Evolutionary conservation across 2,329 filamentous ascomycete genomes (phyloP).

Genomic region (Nemania sp.): DNA sequence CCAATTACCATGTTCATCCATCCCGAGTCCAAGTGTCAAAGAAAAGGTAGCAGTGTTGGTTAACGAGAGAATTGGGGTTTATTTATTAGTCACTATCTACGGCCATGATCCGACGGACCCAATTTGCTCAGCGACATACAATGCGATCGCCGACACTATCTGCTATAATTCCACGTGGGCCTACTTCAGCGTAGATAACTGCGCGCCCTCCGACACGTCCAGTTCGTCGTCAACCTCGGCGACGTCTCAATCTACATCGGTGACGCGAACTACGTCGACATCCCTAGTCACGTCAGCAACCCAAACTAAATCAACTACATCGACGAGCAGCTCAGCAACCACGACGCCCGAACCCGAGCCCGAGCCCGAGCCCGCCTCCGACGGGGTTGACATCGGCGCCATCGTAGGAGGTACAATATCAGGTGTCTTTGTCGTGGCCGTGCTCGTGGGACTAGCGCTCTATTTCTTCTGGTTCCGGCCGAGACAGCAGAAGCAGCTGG

Average conservation of each 20-base stretch:
- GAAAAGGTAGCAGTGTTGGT: neutral
- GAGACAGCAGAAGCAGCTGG: slow-evolving; percentile 16
- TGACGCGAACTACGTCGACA: neutral
- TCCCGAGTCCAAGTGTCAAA: neutral
- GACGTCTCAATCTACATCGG: neutral
- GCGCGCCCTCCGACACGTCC: neutral
- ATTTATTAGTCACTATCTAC: slow-evolving; percentile 26
- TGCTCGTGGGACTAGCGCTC: slow-evolving; percentile 2
- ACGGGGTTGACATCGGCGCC: slow-evolving; percentile 14
- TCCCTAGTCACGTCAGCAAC: neutral
- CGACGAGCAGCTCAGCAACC: neutral
- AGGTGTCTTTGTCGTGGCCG: slow-evolving; percentile 13
- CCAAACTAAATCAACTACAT: neutral
- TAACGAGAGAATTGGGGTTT: slow-evolving; percentile 12
- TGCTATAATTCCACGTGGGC: slow-evolving; percentile 23
- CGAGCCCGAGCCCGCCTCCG: neutral
- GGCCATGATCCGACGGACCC: slow-evolving; percentile 13
- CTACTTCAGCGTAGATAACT: slow-evolving; percentile 23
- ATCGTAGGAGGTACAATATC: slow-evolving; percentile 20
- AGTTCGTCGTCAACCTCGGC: neutral
- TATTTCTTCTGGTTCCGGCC: slow-evolving; percentile 25
- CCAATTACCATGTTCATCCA: neutral
- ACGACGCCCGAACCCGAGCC: neutral
- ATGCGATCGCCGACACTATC: slow-evolving; percentile 3
- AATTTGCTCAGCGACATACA: slow-evolving; percentile 17